A percentile compares a stretch with the other conserved stretches of the same genome.
phyloP scores from a whole-genome alignment of 495 filamentous ascomycete species.

The Aspergillus mulundensis region DNA sequence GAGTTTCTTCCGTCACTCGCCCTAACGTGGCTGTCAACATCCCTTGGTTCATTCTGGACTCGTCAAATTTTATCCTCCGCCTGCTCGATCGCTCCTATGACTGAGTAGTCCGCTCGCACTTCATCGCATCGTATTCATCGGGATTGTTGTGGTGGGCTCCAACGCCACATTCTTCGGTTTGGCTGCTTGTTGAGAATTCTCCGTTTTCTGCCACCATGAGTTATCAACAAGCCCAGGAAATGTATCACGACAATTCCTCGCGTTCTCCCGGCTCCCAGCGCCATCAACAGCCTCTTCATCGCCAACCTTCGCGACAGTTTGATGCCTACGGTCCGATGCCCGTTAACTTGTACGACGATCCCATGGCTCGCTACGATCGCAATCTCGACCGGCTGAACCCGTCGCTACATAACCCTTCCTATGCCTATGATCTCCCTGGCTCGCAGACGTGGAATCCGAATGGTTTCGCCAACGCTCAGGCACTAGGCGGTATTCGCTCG shows the following conservation, averaged over 20 bases:
- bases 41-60: neutral
- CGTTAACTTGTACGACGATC: constrained; percentile 61
- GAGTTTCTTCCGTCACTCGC: neutral
- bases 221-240: constrained; percentile 57
- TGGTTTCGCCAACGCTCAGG: constrained; percentile 49
- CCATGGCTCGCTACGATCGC: constrained; percentile 56
- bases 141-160: constrained; percentile 42
- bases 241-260: constrained; percentile 59
- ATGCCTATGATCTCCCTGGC: constrained; percentile 57
- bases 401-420: constrained; percentile 46
- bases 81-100: constrained; percentile 34
- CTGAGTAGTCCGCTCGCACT: constrained; percentile 25
- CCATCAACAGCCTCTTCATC: constrained; percentile 62
- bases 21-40: constrained; percentile 2
- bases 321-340: constrained; percentile 61
- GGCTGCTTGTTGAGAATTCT: constrained; percentile 27
- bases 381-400: constrained; percentile 58
- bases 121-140: constrained; percentile 26
- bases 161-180: constrained; percentile 40
- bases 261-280: constrained; percentile 60
- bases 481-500: constrained; percentile 50
- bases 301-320: constrained; percentile 65
- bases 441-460: constrained; percentile 66
- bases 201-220: constrained; percentile 38
- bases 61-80: constrained; percentile 3